Conservation (phyloP, 495 filamentous ascomycete species). For the Pseudevernia furfuracea region DNA sequence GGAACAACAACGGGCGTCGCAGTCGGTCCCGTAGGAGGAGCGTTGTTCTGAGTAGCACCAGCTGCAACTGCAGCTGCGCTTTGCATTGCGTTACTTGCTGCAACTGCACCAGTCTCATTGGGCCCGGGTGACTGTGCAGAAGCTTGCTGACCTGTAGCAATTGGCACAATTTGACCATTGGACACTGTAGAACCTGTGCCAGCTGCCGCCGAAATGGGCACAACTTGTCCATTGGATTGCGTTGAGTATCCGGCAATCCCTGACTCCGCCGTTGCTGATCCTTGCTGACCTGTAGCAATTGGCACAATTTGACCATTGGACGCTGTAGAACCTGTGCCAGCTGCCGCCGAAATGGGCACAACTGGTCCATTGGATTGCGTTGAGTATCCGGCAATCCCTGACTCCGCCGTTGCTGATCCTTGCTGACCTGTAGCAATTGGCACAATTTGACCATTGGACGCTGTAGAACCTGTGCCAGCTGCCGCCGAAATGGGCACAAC, state of each 20-base stretch:
- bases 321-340: constrained; percentile 1
- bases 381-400: neutral
- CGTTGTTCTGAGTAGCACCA: constrained; percentile 3
- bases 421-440: constrained; percentile 10
- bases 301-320: constrained; percentile 30
- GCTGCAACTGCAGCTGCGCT: neutral
- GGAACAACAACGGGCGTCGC: neutral
- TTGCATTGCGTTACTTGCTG: neutral
- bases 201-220: constrained; percentile 3
- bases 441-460: constrained; percentile 30
- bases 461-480: neutral
- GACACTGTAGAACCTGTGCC: constrained; percentile 13
- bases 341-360: constrained; percentile 4
- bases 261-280: neutral
- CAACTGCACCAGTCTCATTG: constrained; percentile 5
- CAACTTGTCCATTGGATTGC: constrained; percentile 1
- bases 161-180: constrained; percentile 29
- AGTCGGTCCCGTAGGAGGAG: neutral
- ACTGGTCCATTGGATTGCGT: constrained; percentile 5
- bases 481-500: constrained; percentile 6
- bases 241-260: constrained; percentile 5
- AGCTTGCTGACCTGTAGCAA: constrained; percentile 8
- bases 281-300: constrained; percentile 5
- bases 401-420: neutral
- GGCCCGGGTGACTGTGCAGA: neutral